Conservation (phyloP, 805 yeast genomes). For the Yamadazyma olivae region DNA sequence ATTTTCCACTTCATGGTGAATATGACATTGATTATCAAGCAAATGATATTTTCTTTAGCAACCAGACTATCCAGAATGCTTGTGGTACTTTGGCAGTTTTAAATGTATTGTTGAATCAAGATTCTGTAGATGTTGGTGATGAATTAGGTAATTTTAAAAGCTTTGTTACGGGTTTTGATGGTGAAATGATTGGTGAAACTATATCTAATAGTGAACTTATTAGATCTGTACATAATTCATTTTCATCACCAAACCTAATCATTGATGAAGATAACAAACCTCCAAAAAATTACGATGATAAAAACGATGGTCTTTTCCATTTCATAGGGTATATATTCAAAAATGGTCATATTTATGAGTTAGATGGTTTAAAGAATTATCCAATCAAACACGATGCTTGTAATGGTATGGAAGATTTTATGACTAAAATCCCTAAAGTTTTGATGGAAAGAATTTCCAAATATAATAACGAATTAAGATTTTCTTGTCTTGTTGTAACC, state of each 20-base stretch:
- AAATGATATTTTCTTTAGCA: constrained; percentile 53
- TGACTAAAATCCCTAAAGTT: constrained; percentile 40
- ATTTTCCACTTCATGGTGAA: constrained; percentile 42
- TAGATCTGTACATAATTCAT: constrained; percentile 58
- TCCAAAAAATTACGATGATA: constrained; percentile 23
- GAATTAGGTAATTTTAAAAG: constrained; percentile 45
- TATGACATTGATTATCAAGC: constrained; percentile 34
- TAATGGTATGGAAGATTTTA: constrained; percentile 37
- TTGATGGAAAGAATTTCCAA: constrained; percentile 45
- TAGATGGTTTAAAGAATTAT: constrained; percentile 56
- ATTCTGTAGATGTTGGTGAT: constrained; percentile 43
- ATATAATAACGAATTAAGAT: constrained; percentile 51
- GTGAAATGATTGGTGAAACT: constrained; percentile 58
- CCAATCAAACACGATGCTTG: constrained; percentile 53
- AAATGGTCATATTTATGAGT: constrained; percentile 50
- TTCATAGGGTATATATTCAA: constrained; percentile 52
- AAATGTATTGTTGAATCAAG: constrained; percentile 44
- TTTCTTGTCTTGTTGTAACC: constrained; percentile 53
- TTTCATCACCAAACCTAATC: constrained; percentile 52
- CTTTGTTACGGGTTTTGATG: constrained; percentile 53
- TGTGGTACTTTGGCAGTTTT: constrained; percentile 75
- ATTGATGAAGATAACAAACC: constrained; percentile 39
- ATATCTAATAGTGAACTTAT: constrained; percentile 57
- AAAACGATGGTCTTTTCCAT: constrained; percentile 55
- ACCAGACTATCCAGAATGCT: constrained; percentile 63